Percentiles rank a stretch among this genome's conserved stretches.
Conservation (phyloP, 805 yeast species). For the Candida pini region DNA sequence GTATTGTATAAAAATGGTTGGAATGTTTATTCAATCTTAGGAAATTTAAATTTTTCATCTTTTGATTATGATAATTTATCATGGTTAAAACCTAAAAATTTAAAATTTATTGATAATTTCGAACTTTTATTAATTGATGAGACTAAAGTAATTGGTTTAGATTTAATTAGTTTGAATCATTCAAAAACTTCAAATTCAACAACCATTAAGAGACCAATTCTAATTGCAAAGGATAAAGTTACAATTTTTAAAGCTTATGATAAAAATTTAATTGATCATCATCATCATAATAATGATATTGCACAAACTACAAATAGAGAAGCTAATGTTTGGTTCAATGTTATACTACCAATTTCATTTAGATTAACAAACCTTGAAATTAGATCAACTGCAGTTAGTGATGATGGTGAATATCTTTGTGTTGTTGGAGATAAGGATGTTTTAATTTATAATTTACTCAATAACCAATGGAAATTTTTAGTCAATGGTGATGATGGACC, state of each 20-base stretch:
- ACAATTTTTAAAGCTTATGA: conserved; percentile 42
- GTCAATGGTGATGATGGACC: conserved; percentile 26
- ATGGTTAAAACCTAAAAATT: conserved; percentile 12
- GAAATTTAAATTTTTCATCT: conserved; percentile 39
- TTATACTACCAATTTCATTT: conserved; percentile 40
- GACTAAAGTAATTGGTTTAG: conserved; percentile 26
- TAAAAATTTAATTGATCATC: conserved; percentile 34
- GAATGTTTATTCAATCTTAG: conserved; percentile 42
- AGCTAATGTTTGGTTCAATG: conserved; percentile 40
- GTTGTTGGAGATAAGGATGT: conserved; percentile 45
- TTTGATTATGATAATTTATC: conserved; percentile 28
- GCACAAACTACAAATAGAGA: conserved; percentile 28
- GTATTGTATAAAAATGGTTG: conserved; percentile 35
- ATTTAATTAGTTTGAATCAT: conserved; percentile 21
- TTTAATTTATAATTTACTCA: conserved; percentile 33
- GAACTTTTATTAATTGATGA: conserved; percentile 28
- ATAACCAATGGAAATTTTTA: conserved; percentile 43
- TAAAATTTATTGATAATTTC: conserved; percentile 25
- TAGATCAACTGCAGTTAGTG: conserved; percentile 35
- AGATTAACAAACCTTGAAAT: conserved; percentile 39
- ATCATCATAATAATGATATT: conserved; percentile 20
- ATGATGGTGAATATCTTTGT: conserved; percentile 44
- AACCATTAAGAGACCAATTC: conserved; percentile 34
- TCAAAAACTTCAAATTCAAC: conserved; percentile 19
- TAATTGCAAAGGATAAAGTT: conserved; percentile 35